Evolutionary conservation across 2,329 filamentous ascomycete genomes (phyloP), one percentile per base, ranked within the genome.

Genomic region (Cytospora leucostoma): DNA sequence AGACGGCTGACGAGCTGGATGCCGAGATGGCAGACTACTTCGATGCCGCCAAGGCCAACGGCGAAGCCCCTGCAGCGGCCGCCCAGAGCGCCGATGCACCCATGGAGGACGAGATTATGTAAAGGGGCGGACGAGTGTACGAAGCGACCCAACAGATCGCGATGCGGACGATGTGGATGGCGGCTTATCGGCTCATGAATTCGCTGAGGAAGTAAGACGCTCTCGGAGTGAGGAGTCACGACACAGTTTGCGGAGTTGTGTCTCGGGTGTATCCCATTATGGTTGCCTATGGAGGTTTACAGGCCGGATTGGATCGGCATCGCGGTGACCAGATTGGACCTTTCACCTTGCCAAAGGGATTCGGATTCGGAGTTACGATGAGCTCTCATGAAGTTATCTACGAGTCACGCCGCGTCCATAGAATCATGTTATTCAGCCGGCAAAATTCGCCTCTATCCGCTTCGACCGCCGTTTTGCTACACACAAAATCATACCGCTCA

Each of bases 1-100:
- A 98, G 90, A 96, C 93, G 0, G 88, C 90, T 1, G 94, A 97
- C 75, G 93, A 99, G 80, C 87, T 99, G 33, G 95, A 99, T 75
- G 93, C 92, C 5, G 95, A 99, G 77, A 99, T 99, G 95, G 88
- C 87, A 21, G 95, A 98, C 77, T 99, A 99, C 80, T 98, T 96
- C 74, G 87, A 83, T 59, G 71, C 76, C 34, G 76, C 76, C 49
- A 75, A 77, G 65, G 70, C 71, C 38, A 74, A 78, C 68, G 79
- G 75, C 59, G 80, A 80, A 68, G 79, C 79, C 52, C 75, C 77
- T 61, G 78, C 80, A 47, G 78, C 78, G 65, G 79, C 78, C 65
- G 80, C 76, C 58, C 68, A 73, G 62, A 78, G 74, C 62, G 84
- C 80, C 54, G 86, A 88, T 70, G 85, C 84, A 47, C 73, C 82